Evolutionary conservation across 1,139 yeast genomes (phyloP), one percentile per base, ranked within the genome.

Genomic region (Meyerozyma guilliermondii): DNA sequence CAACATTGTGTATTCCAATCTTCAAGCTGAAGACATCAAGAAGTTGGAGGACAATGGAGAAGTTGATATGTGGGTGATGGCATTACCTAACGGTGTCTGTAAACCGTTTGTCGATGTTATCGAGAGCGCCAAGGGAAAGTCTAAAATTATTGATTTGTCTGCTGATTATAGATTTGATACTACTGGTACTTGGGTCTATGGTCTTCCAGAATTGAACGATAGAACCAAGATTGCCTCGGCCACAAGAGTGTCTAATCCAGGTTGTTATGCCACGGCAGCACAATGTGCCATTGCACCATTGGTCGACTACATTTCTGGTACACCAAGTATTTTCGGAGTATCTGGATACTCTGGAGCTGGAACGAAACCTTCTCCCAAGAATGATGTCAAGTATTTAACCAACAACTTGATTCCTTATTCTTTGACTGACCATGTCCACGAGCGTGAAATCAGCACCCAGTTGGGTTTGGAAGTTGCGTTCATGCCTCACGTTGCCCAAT

Each of bases 301-400:
- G 55, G 63, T 69, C 26, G 80, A 82, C 31, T 78, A 76, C 59
- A 66, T 80, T 37, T 64, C 68, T 17, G 92, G 94, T 24, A 72
- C 76, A 30, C 98, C 99, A 41, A 73, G 88, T 5, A 74, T 92
- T 17, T 92, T 92, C 62, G 98, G 98, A 60, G 94, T 92, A 33
- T 87, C 96, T 40, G 99, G 99, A 39, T 92, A 92, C 65, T 91
- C 98, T 17, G 99, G 99, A 46, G 98, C 98, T 14, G 98, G 98
- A 50, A 91, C 99, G 41, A 92, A 94, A 68, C 98, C 98, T 44
- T 87, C 96, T 7, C 96, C 96, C 46, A 89, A 89, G 71, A 94
- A 92, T 62, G 98, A 92, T 60, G 70, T 85, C 43, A 74, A 79
- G 47, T 73, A 81, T 56, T 74, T 92, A 58, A 64, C 73, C 48